Conservation (phyloP, 2,329 filamentous ascomycete genomes). For the Fusarium xylarioides region DNA sequence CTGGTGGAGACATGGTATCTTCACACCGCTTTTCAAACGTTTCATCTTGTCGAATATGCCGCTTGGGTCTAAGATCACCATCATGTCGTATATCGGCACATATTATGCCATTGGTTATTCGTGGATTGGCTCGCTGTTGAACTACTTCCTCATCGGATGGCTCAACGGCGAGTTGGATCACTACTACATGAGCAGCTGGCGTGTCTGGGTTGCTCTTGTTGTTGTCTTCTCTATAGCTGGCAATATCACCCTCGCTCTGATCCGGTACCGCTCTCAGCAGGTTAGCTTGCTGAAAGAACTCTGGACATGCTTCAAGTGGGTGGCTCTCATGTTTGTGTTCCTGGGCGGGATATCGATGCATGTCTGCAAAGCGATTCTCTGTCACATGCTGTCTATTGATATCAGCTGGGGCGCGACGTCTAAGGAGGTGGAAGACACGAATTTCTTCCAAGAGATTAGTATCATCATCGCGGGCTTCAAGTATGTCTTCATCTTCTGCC, state of each 20-base stretch:
- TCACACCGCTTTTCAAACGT: background rate
- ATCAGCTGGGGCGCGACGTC: slow-evolving; percentile 30
- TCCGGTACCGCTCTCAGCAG: background rate
- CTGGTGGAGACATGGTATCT: background rate
- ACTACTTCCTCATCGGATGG: slow-evolving; percentile 76
- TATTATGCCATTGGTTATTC: slow-evolving; percentile 71
- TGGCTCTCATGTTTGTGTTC: slow-evolving; percentile 35
- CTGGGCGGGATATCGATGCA: slow-evolving; percentile 40
- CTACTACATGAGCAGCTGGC: slow-evolving; percentile 73
- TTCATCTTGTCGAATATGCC: background rate
- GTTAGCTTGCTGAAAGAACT: slow-evolving; percentile 22
- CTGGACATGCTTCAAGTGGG: slow-evolving; percentile 33
- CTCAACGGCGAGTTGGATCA: slow-evolving; percentile 72
- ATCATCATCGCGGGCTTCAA: background rate
- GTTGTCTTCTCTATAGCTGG: slow-evolving; percentile 32
- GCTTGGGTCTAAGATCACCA: slow-evolving; percentile 36
- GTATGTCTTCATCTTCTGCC: background rate
- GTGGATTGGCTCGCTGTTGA: slow-evolving; percentile 67
- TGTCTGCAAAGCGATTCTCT: slow-evolving; percentile 33
- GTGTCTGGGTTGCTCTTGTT: slow-evolving; percentile 61
- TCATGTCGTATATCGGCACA: background rate
- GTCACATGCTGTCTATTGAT: slow-evolving; percentile 34
- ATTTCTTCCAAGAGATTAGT: background rate
- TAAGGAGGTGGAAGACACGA: background rate
- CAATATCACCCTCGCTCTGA: slow-evolving; percentile 28